Conservation (phyloP, 2,329 filamentous ascomycete species). For the Apiospora kogelbergensis region DNA sequence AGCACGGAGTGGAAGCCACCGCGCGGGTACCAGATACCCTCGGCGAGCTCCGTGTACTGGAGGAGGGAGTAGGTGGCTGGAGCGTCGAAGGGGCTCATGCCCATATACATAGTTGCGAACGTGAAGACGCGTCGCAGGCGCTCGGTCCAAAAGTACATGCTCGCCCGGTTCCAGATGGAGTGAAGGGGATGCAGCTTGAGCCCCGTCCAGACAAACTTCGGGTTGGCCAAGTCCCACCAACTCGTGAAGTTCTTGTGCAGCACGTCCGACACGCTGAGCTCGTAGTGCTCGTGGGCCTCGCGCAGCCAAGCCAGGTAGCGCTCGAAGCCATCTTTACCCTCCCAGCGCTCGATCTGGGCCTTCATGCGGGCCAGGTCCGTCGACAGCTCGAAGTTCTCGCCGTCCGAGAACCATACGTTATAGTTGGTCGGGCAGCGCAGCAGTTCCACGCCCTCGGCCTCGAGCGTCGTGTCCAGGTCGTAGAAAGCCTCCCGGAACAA, state of each 20-base stretch:
- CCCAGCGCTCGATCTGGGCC: conserved; percentile 68
- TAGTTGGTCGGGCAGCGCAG: conserved; percentile 76
- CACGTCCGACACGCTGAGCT: conserved; percentile 65
- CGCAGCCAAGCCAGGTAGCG: conserved; percentile 66
- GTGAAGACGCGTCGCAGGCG: conserved; percentile 70
- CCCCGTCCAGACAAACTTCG: conserved; percentile 58
- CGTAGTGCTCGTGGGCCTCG: conserved; percentile 70
- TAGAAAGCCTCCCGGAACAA: conserved; percentile 69
- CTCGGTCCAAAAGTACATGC: conserved; percentile 69
- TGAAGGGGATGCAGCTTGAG: conserved; percentile 68
- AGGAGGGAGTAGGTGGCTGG: conserved; percentile 72
- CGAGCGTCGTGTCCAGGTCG: conserved; percentile 66
- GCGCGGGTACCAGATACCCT: conserved; percentile 74
- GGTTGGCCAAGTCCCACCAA: conserved; percentile 55
- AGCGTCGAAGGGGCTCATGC: conserved; percentile 75
- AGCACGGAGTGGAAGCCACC: conserved; percentile 70
- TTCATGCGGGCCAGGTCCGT: conserved; percentile 74
- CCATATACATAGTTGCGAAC: conserved; percentile 82
- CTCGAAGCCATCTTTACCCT: conserved; percentile 69
- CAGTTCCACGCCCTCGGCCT: conserved; percentile 65
- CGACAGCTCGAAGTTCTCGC: conserved; percentile 60
- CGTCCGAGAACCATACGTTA: conserved; percentile 71
- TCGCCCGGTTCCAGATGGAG: conserved; percentile 65
- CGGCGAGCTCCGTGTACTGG: conserved; percentile 73
- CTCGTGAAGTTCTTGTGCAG: conserved; percentile 67